phyloP scores from a whole-genome alignment of 2,329 filamentous ascomycete genomes.

The Diaporthe destruens region DNA sequence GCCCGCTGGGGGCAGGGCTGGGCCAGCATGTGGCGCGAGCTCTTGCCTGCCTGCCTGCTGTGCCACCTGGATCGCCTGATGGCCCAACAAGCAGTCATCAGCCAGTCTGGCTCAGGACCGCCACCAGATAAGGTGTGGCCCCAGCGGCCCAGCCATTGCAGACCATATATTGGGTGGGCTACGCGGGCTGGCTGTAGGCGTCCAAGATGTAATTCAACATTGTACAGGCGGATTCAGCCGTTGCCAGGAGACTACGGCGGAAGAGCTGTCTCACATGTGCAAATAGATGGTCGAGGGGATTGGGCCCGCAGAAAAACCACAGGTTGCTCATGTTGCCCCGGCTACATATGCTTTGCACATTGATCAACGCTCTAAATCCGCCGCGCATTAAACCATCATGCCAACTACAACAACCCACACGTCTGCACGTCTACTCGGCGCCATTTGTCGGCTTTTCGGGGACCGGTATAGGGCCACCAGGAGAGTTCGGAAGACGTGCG shows the following conservation, averaged over 20 bases:
- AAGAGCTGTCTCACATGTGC: neutral
- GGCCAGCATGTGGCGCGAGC: constrained; percentile 27
- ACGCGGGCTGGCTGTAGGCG: neutral
- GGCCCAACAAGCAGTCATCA: too few relatives aligned
- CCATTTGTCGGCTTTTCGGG: constrained; percentile 49
- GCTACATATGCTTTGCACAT: constrained; percentile 9
- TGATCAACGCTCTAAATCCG: constrained; percentile 9
- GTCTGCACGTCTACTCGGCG: constrained; percentile 12
- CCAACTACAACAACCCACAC: neutral
- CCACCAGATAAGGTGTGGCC: constrained; percentile 12
- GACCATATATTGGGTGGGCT: neutral
- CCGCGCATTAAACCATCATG: neutral
- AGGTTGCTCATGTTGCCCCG: neutral
- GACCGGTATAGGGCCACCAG: constrained; percentile 79
- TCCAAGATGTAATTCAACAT: neutral
- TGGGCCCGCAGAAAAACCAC: neutral
- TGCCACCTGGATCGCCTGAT: constrained; percentile 13
- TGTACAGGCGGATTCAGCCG: neutral
- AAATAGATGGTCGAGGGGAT: neutral
- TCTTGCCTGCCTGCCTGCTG: neutral
- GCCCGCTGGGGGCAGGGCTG: neutral
- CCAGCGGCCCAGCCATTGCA: constrained; percentile 11
- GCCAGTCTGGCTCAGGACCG: neutral
- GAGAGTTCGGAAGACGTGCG: constrained; percentile 77
- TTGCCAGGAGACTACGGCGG: neutral